Evolutionary conservation across 768 basidiomycete genomes (phyloP).

Genomic region (Hypholoma sublateritium): DNA sequence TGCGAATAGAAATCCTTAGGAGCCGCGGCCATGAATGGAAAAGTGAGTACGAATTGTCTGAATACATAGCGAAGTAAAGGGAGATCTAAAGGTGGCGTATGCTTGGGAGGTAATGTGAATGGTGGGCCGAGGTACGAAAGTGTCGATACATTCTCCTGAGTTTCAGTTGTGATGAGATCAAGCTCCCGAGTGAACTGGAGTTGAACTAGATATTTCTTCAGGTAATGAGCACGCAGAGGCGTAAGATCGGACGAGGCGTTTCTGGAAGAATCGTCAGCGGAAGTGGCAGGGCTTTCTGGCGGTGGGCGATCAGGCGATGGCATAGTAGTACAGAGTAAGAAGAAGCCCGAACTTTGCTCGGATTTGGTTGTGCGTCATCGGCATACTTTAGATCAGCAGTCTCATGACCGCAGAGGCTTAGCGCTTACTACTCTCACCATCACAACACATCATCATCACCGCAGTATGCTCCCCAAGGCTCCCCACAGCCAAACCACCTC

Average conservation of each 20-base stretch:
- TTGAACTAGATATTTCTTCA: constrained; percentile 92
- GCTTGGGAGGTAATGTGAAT: constrained; percentile 70
- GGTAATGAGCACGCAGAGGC: constrained; percentile 92
- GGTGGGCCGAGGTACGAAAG: constrained; percentile 89
- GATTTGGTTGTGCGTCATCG: not conserved
- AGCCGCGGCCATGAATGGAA: constrained; percentile 90
- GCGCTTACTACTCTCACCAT: constrained; percentile 1
- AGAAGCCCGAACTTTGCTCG: not conserved
- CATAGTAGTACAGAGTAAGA: not conserved
- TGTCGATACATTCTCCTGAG: constrained; percentile 46
- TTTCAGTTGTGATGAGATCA: constrained; percentile 51
- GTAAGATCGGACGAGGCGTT: constrained; percentile 50
- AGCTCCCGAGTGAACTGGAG: constrained; percentile 87
- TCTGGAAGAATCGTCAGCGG: not conserved
- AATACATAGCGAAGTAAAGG: constrained; percentile 91
- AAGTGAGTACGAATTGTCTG: constrained; percentile 89
- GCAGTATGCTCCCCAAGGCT: not conserved
- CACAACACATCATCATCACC: constrained; percentile 9
- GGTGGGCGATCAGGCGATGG: not conserved
- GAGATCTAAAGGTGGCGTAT: constrained; percentile 61
- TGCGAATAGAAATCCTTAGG: constrained; percentile 91
- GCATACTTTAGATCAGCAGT: not conserved
- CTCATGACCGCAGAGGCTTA: constrained; percentile 6
- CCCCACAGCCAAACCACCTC: constrained; percentile 8
- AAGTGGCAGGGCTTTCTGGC: not conserved